Evolutionary conservation across 169 alveolate genomes (phyloP), one percentile per base, ranked within the genome.

Genomic region (Cryptosporidium meleagridis): DNA sequence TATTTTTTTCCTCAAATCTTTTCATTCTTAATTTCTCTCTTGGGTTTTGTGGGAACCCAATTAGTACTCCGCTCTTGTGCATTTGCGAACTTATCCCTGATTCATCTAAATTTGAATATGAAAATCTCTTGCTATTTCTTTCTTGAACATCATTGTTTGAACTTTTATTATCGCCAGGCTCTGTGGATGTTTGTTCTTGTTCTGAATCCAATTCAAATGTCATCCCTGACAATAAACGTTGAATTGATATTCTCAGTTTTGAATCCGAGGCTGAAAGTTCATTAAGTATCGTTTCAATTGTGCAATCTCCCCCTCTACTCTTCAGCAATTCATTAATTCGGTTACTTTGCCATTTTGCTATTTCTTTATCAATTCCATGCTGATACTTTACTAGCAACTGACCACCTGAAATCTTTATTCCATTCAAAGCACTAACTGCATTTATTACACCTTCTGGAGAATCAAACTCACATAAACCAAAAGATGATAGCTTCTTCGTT

Each of bases 391-490:
- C 87, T 23, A 80, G 23, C 44, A 80, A 33, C 44, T 39, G 41
- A 0, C 53, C 70, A 8, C 87, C 75, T 16, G 55, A 58, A 26
- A 93, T 62, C 52, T 75, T 70, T 51, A 93, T 62, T 48, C 91
- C 86, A 70, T 89, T 65, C 67, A 93, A 92, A 35, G 72, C 89
- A 23, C 80, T 72, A 35, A 93, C 69, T 51, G 94, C 92, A 67
- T 91, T 91, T 44, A 87, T 70, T 12, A 86, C 95, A n/a, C 92
- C 93, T 53, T 69, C 87, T 31, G 94, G 86, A 68, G 92, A 92
- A 37, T 70, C 91, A 86, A 87, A 93, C 70, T 93, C 95, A 70
- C 95, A 93, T 70, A 93, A 87, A 23, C 93, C 95, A 73, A 93
- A 93, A 21, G 94, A 71, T 52, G 94, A 87, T 14, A 92, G 86